Evolutionary conservation across 257 asterid species (phyloP).

Genomic region (Orobanche coerulescens): DNA sequence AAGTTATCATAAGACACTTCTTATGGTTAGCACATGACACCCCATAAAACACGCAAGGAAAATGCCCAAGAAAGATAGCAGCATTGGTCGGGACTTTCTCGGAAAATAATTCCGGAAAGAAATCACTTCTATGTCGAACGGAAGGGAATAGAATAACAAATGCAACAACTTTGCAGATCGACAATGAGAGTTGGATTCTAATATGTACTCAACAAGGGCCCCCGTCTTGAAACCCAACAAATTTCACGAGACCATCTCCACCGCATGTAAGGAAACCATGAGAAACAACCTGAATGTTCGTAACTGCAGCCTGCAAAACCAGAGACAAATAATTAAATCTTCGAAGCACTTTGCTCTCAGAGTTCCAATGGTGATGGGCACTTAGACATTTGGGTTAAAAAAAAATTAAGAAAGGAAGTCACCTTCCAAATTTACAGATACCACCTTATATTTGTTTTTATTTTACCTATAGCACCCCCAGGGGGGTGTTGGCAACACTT

Average conservation of each 20-base stretch:
- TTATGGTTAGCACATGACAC: no score
- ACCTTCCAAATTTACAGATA: background rate
- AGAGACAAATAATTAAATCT: conserved; percentile 18
- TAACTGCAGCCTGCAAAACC: conserved; percentile 70
- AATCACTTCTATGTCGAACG: no score
- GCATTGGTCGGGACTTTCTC: no score
- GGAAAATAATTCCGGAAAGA: no score
- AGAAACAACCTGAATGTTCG: conserved; percentile 76
- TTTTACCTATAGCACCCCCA: background rate
- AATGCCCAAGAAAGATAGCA: no score
- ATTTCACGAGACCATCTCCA: conserved; percentile 82
- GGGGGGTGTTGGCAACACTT: background rate
- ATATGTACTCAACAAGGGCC: background rate
- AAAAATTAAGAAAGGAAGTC: background rate
- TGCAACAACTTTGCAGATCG: background rate
- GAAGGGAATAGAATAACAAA: no score
- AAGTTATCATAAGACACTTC: no score
- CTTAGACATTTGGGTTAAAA: background rate
- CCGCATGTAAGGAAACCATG: conserved; percentile 94
- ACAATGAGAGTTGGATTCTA: conserved; percentile 15
- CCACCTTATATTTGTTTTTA: background rate
- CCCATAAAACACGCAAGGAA: no score
- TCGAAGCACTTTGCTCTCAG: background rate
- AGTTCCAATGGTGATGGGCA: background rate
- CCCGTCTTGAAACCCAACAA: conserved; percentile 41